Percentiles rank a stretch among this genome's conserved stretches.
These are phyloP conservation scores for Candida insectorum DNA, from an alignment of 805 yeast species.

Conservation along the genomic window DNA sequence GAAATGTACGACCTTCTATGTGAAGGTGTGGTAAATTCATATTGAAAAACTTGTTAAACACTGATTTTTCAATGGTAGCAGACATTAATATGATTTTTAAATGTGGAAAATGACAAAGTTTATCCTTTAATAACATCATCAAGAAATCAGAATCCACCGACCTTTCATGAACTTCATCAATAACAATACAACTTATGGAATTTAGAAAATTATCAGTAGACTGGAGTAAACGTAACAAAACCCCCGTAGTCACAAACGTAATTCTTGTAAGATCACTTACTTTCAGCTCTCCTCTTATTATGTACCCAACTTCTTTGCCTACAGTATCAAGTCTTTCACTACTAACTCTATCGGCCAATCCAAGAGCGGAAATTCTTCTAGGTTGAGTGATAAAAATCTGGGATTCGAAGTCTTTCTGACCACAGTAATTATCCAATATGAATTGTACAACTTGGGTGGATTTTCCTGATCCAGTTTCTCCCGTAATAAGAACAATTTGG, in stretches of 20 bases:
- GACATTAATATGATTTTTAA: conserved; percentile 83
- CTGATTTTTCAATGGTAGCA: conserved; percentile 79
- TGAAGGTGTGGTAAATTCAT: conserved; percentile 59
- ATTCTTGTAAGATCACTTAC: conserved; percentile 60
- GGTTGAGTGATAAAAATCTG: conserved; percentile 90
- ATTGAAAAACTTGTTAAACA: conserved; percentile 66
- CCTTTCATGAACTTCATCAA: conserved; percentile 97
- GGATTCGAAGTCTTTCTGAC: conserved; percentile 47
- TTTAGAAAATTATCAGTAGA: conserved; percentile 42
- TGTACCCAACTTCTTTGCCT: conserved; percentile 83
- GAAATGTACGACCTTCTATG: conserved; percentile 91
- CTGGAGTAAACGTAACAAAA: conserved; percentile 81
- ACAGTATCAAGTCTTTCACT: conserved; percentile 66
- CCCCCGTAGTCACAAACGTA: conserved; percentile 92
- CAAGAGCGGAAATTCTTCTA: conserved; percentile 91
- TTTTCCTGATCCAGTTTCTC: conserved; percentile 98
- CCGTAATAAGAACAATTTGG: conserved; percentile 77
- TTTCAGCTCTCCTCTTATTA: conserved; percentile 86
- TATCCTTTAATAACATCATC: conserved; percentile 67
- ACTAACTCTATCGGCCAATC: conserved; percentile 88
- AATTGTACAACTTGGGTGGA: conserved; percentile 94
- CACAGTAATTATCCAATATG: conserved; percentile 63
- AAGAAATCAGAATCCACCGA: conserved; percentile 88
- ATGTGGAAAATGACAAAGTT: conserved; percentile 48
- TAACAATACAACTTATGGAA: conserved; percentile 64